phyloP scores from a whole-genome alignment of 164 flowering plant species.

The Nymphaea colorata region DNA sequence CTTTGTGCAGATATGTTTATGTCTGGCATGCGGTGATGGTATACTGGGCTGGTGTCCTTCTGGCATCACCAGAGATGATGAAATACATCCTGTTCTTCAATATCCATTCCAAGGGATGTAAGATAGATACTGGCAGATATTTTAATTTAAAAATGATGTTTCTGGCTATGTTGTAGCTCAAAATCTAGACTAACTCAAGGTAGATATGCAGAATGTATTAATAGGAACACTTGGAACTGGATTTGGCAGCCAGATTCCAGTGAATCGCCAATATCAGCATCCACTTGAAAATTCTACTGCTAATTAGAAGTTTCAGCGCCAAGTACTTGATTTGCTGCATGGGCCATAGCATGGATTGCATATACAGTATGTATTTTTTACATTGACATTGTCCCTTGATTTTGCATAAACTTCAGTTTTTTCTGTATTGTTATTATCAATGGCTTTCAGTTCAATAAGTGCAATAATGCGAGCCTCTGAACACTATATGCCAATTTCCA shows the following conservation, averaged over 20 bases:
- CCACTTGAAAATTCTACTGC: no score
- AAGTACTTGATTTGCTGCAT: constrained; percentile 67
- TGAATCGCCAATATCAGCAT: constrained; percentile 42
- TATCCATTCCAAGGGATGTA: constrained; percentile 36
- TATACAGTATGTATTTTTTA: constrained; percentile 17
- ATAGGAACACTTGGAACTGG: constrained; percentile 38
- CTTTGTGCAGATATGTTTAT: constrained; percentile 36
- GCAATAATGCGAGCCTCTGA: constrained; percentile 58
- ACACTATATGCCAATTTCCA: constrained; percentile 48
- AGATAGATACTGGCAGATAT: constrained; percentile 35
- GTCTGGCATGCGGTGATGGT: constrained; percentile 72
- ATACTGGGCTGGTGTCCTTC: constrained; percentile 60
- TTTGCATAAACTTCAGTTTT: neutral
- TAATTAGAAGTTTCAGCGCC: no score
- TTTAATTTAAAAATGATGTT: constrained; percentile 48
- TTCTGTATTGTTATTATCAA: neutral
- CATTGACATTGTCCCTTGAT: neutral
- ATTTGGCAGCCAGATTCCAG: constrained; percentile 41
- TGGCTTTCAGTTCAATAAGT: constrained; percentile 27
- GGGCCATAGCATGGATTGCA: constrained; percentile 46
- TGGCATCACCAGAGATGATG: constrained; percentile 23
- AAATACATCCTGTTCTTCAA: constrained; percentile 6
- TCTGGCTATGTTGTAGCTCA: constrained; percentile 45
- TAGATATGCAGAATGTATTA: constrained; percentile 47
- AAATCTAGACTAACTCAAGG: constrained; percentile 60